Evolutionary conservation across 129 eudicot species (phyloP).

Genomic region (Saussurea involucrata): DNA sequence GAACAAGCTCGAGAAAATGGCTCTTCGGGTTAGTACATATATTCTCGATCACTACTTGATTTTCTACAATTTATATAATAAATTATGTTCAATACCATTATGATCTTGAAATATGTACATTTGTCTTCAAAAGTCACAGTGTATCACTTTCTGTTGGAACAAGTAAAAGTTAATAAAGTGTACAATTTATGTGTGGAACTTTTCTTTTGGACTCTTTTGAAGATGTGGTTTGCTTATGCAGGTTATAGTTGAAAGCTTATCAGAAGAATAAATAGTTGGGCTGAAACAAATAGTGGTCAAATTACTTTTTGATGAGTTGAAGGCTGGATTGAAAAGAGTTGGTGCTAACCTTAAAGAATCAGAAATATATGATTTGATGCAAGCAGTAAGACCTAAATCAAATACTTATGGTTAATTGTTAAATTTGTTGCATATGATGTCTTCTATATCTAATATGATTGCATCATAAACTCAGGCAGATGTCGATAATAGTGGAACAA

Average conservation of each 20-base stretch:
- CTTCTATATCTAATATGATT: background rate
- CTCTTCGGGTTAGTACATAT: conserved; percentile 37
- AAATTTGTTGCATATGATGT: background rate
- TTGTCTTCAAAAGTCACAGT: conserved; percentile 14
- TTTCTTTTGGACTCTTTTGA: background rate
- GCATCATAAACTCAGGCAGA: conserved; percentile 42
- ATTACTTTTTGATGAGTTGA: conserved; percentile 69
- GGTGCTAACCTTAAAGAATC: too few relatives aligned
- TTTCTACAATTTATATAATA: too few relatives aligned
- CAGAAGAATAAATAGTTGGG: conserved; percentile 76
- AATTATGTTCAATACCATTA: too few relatives aligned
- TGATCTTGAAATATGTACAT: too few relatives aligned
- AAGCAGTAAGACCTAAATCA: conserved; percentile 45
- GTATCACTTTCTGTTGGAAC: background rate
- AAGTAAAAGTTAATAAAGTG: too few relatives aligned
- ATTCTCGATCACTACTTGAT: background rate
- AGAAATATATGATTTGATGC: conserved; percentile 73
- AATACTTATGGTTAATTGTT: background rate
- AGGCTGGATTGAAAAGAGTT: too few relatives aligned
- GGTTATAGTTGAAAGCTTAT: conserved; percentile 61
- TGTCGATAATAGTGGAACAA: conserved; percentile 64
- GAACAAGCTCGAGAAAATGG: conserved; percentile 40
- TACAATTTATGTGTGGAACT: too few relatives aligned
- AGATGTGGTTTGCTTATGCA: conserved; percentile 18
- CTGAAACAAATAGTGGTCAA: conserved; percentile 63